These are phyloP conservation scores for Waltergamsia citrina DNA, from an alignment of 2,329 filamentous ascomycete genomes.

Conservation along the genomic window DNA sequence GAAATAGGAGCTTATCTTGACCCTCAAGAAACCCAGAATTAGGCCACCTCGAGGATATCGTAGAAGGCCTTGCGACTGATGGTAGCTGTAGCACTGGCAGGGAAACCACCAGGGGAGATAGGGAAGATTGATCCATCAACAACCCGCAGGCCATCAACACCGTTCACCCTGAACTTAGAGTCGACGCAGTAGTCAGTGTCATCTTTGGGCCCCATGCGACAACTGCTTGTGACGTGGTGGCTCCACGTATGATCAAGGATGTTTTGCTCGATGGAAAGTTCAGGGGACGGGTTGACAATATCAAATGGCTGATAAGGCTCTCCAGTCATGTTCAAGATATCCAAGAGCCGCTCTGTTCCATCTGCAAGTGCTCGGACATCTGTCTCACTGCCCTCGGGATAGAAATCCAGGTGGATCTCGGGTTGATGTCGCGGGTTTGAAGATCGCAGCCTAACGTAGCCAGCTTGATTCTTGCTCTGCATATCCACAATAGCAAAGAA, in stretches of 20 bases:
- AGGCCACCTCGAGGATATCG: conserved; percentile 36
- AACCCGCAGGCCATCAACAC: conserved; percentile 41
- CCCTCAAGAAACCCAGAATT: no score
- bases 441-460: conserved; percentile 52
- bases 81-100: conserved; percentile 46
- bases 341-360: conserved; percentile 35
- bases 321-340: conserved; percentile 21
- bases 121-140: conserved; percentile 51
- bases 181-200: conserved; percentile 46
- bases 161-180: conserved; percentile 40
- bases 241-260: conserved; percentile 37
- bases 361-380: conserved; percentile 31
- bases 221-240: conserved; percentile 47
- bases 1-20: no score
- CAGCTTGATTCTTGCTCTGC: conserved; percentile 43
- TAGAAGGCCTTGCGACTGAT: conserved; percentile 53
- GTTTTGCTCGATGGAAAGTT: conserved; percentile 26
- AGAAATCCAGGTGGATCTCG: conserved; percentile 50
- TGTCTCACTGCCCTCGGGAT: conserved; percentile 35
- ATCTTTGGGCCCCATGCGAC: conserved; percentile 40
- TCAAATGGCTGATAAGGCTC: no score
- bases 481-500: conserved; percentile 28
- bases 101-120: conserved; percentile 33
- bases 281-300: no score
- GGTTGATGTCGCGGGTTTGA: conserved; percentile 55